phyloP scores from a whole-genome alignment of 768 basidiomycete species.

The Russula ochroleuca region DNA sequence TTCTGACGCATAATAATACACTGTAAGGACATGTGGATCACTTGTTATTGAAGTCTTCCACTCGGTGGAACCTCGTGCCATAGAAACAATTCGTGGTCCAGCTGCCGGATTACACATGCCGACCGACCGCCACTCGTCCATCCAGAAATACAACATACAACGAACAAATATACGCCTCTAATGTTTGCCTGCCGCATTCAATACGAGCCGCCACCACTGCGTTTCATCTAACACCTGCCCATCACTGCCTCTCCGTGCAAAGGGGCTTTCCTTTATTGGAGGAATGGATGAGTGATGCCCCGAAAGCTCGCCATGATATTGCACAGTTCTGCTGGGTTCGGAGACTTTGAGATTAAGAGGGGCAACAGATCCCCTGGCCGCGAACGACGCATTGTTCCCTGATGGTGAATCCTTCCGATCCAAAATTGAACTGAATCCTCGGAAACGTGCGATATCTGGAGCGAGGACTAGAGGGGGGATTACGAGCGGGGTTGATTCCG shows the following conservation, averaged over 20 bases:
- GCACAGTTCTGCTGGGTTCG: not conserved
- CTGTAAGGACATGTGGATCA: too few species aligned
- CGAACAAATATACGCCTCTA: not conserved
- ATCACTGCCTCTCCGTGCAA: constrained; percentile 1
- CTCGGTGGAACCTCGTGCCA: too few species aligned
- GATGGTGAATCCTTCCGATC: not conserved
- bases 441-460: not conserved
- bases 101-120: not conserved
- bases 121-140: not conserved
- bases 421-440: not conserved
- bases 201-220: constrained; percentile 20
- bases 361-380: not conserved
- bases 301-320: not conserved
- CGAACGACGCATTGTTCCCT: not conserved
- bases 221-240: constrained; percentile 9
- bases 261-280: not conserved
- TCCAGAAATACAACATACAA: not conserved
- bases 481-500: not conserved
- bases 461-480: not conserved
- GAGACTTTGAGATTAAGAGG: constrained; percentile 4
- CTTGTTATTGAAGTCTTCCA: too few species aligned
- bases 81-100: not conserved
- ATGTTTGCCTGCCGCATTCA: constrained; percentile 10
- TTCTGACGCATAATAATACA: too few species aligned
- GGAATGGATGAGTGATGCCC: not conserved